Evolutionary conservation across 2,329 filamentous ascomycete genomes (phyloP), one percentile per base, ranked within the genome.

Genomic region (Bipolaris oryzae): DNA sequence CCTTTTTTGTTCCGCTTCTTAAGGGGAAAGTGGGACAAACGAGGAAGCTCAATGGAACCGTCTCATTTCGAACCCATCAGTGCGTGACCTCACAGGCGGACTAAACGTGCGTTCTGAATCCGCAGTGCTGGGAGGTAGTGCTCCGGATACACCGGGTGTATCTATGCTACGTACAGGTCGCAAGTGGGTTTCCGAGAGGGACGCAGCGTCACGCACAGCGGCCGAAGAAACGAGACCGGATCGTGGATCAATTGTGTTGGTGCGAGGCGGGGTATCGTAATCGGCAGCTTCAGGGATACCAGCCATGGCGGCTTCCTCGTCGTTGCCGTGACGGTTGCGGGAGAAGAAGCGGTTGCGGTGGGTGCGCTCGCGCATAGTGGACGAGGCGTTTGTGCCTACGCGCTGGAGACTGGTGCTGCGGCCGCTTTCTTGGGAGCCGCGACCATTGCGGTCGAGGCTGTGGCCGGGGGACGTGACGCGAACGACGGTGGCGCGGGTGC

Each of bases 301-400:
- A 9, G 76, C 80, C 60, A 81, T 79, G 51, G 80, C 81, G 63
- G 78, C 75, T 53, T 82, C 63, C 57, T 82, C 77, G 3, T 57
- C 54, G 7, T 78, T 73, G 31, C 67, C 72, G 10, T 64, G 56
- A 10, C 62, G 67, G 39, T 57, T 57, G n/a, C 85, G 81, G 34
- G 81, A 77, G 73, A 89, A 86, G 76, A 89, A 89, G 2, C 86
- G 81, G 60, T 87, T 87, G 6, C 83, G 81, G 55, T 86, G 84
- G 5, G 79, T 76, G 13, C 75, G 76, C 38, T 74, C 70, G 31
- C 74, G 74, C 5, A 68, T 63, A 23, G 60, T 65, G 23, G 60
- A 55, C 41, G 60, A 70, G 18, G 69, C 69, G 41, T 76, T 75
- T 3, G 76, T 77, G 39, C 68, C 65, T 23, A 75, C 69, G 34